phyloP scores from a whole-genome alignment of 116 monocot species.

The Trichopus zeylanicus region DNA sequence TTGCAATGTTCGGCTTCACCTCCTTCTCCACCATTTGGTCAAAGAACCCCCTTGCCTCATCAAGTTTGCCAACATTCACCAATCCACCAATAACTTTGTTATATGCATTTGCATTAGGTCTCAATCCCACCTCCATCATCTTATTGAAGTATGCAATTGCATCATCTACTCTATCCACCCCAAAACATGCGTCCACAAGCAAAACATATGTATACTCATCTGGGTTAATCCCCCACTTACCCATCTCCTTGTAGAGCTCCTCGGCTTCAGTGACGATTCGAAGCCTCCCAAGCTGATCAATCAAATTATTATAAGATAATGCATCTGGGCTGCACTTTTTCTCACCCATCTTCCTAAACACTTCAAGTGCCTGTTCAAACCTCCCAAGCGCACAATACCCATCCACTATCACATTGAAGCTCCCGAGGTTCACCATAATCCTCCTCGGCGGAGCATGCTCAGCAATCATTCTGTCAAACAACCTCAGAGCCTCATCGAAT shows the following conservation, averaged over 20 bases:
- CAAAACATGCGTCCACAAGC: constrained; percentile 66
- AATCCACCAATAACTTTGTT: constrained; percentile 74
- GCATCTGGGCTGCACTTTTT: constrained; percentile 66
- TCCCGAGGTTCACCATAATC: constrained; percentile 71
- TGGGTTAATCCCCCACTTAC: constrained; percentile 47
- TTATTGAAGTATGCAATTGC: constrained; percentile 65
- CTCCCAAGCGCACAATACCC: constrained; percentile 48
- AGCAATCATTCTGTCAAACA: constrained; percentile 68
- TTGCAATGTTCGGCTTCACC: constrained; percentile 54
- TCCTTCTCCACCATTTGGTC: constrained; percentile 74
- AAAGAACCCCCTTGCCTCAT: constrained; percentile 62
- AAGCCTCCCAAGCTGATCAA: constrained; percentile 61
- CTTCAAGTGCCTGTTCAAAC: constrained; percentile 62
- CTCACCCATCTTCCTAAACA: constrained; percentile 75
- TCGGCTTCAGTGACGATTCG: constrained; percentile 46
- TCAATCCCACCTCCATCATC: constrained; percentile 67
- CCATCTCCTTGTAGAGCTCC: constrained; percentile 73
- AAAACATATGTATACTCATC: constrained; percentile 90
- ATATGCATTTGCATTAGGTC: constrained; percentile 70
- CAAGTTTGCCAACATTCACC: constrained; percentile 43
- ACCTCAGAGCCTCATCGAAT: constrained; percentile 47
- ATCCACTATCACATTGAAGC: constrained; percentile 92
- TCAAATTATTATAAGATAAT: constrained; percentile 86
- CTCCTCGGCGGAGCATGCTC: constrained; percentile 70
- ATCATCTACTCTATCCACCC: constrained; percentile 55